Base-by-base conservation (phyloP, 108 stramenopile genomes). In the Nitzschia putrida region DNA sequence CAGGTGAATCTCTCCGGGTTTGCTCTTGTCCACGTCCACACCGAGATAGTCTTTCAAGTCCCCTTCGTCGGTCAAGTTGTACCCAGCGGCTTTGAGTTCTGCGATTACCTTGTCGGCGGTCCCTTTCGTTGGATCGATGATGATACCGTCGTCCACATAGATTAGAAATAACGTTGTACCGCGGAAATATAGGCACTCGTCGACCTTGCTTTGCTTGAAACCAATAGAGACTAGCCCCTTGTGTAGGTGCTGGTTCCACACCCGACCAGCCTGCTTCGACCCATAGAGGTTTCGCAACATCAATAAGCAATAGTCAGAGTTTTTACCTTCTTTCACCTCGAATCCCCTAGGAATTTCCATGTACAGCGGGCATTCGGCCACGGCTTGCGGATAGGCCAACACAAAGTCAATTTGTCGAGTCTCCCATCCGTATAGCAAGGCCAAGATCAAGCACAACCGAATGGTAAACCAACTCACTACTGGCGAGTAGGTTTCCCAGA, bases 61-160 rank as follows among this genome's bases (percentile, higher is more conserved):
- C n/a, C 79, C 72, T 40, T 79, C 78, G 14, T 42, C 47, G 3
- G 75, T 80, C 10, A 80, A 53, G 22, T 76, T 42, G 65, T 47
- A n/a, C 49, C 42, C 41, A 18, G 11, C 21, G 61, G 58, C 34
- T 20, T 76, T 53, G 37, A 76, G 25, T n/a, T 78, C 64, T n/a
- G 68, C 42, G 11, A 53, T 8, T 53, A 20, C 8, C n/a, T 8
- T 8, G 11, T 65, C 25, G 2, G 77, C 34, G 39, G 47, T 22
- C 11, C 64, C 43, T 14, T 80, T 39, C 38, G 64, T 53, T 8
- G 72, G 68, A 10, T 68, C 77, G 12, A 65, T 39, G 12, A 86
- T 38, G 11, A 86, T 69, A 1, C 66, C 34, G 55, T 83, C 80
- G 63, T 86, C 77, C n/a, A n/a, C n/a, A n/a, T n/a, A n/a, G n/a